Base-by-base conservation (phyloP, 306 rosid genomes). In the Citrullus amarus region DNA sequence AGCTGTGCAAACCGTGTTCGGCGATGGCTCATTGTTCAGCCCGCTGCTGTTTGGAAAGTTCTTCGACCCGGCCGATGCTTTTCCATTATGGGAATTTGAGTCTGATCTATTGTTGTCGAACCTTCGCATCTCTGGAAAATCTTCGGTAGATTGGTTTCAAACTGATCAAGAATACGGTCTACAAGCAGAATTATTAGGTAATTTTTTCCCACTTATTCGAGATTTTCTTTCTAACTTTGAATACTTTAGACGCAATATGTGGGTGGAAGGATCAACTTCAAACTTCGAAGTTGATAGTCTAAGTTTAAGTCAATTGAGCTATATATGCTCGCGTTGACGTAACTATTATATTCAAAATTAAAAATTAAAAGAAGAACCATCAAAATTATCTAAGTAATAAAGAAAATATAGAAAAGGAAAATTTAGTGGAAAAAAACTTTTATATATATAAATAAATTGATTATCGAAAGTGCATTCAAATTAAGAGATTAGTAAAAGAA, bases 61-160 rank as follows among this genome's bases (percentile, higher is more conserved):
- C 85, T 95, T 95, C 77, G 97, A 95, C 83, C 98, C 98, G 78
- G 93, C 97, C 57, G 98, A 95, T 82, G 97, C 98, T 25, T 95
- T 95, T 80, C 98, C 98, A 30, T 88, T 95, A 0, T 92, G 97
- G 98, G 98, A 95, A 58, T 88, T 95, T 83, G 97, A 95, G 79
- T 88, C 97, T 2, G 96, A 95, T 65, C 57, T 83, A 39, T 83
- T 95, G 84, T 80, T 95, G 81, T 85, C 92, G 41, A 82, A 85
- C 79, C 87, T 91, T 61, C 82, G 88, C 78, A 88, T 82, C 85
- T 82, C 87, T 3, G 89, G 84, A 63, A 91, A 86, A 83, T 86
- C 75, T 71, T 73, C 92, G 8, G 86, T 88, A 11, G 97, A 95
- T 84, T 95, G 98, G 98, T 69, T 13, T 81, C 92, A 83, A 75